Evolutionary conservation across 306 rosid species (phyloP).

Genomic region (Fragaria vesca): DNA sequence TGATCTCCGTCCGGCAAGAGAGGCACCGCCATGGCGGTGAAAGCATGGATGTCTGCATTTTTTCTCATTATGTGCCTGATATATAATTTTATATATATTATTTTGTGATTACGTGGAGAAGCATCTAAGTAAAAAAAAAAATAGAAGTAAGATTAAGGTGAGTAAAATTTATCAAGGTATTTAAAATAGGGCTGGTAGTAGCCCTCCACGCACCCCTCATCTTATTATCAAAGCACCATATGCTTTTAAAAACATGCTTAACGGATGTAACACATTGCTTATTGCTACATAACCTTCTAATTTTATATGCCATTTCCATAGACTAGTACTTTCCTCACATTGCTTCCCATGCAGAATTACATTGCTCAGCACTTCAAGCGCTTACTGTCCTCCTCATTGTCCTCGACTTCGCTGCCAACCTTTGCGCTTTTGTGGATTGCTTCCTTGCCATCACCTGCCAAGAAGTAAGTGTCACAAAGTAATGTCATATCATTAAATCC

Average conservation of each 20-base stretch:
- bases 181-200: neutral
- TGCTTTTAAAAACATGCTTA: neutral
- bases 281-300: neutral
- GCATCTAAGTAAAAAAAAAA: too few species aligned
- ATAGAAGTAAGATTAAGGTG: too few species aligned
- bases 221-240: neutral
- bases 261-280: neutral
- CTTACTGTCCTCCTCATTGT: slow-evolving; percentile 53
- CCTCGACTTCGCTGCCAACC: slow-evolving; percentile 42
- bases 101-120: too few species aligned
- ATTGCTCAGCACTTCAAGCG: slow-evolving; percentile 31
- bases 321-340: neutral
- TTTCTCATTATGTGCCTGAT: too few species aligned
- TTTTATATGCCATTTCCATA: neutral
- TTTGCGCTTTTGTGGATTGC: slow-evolving; percentile 36
- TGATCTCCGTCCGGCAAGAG: too few species aligned
- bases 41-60: too few species aligned
- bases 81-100: too few species aligned
- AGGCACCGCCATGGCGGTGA: too few species aligned
- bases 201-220: neutral
- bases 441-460: slow-evolving; percentile 37
- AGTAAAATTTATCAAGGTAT: neutral
- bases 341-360: slow-evolving; percentile 12
- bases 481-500: neutral
- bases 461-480: neutral